phyloP scores from a whole-genome alignment of 768 basidiomycete species.

The Boletus rubroflammeus region DNA sequence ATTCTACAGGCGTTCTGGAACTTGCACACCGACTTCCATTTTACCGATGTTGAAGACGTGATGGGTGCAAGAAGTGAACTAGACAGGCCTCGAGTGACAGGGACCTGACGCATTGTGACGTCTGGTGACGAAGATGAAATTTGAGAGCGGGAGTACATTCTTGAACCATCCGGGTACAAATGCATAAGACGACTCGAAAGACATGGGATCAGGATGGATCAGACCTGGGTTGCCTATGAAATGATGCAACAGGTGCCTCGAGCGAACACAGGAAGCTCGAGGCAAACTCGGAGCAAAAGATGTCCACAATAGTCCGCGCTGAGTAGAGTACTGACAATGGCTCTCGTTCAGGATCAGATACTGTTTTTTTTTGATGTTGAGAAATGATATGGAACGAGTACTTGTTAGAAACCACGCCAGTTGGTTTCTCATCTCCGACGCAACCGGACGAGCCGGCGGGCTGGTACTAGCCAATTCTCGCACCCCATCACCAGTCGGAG shows the following conservation, averaged over 20 bases:
- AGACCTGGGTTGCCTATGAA: not conserved
- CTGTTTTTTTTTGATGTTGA: not conserved
- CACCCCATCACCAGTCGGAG: conserved; percentile 10
- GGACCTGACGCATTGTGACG: not conserved
- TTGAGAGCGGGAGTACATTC: not conserved
- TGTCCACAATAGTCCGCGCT: not conserved
- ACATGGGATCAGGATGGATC: not conserved
- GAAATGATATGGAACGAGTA: conserved; percentile 4
- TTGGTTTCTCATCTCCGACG: conserved; percentile 24
- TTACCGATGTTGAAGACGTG: not conserved
- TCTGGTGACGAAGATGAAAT: not conserved
- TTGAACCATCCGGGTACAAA: not conserved
- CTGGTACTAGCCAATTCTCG: conserved; percentile 10
- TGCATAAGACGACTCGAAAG: not conserved
- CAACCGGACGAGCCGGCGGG: conserved; percentile 3
- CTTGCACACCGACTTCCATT: conserved; percentile 3
- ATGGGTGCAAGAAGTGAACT: not conserved
- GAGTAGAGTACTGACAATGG: not conserved
- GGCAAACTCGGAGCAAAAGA: not conserved
- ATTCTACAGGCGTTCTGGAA: not conserved
- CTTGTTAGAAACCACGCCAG: conserved; percentile 2
- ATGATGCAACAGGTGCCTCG: not conserved
- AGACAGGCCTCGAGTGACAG: not conserved
- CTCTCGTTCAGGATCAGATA: not conserved
- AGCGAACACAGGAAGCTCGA: not conserved